Evolutionary conservation across 495 filamentous ascomycete genomes (phyloP).

Genomic region (Daldinia vernicosa): DNA sequence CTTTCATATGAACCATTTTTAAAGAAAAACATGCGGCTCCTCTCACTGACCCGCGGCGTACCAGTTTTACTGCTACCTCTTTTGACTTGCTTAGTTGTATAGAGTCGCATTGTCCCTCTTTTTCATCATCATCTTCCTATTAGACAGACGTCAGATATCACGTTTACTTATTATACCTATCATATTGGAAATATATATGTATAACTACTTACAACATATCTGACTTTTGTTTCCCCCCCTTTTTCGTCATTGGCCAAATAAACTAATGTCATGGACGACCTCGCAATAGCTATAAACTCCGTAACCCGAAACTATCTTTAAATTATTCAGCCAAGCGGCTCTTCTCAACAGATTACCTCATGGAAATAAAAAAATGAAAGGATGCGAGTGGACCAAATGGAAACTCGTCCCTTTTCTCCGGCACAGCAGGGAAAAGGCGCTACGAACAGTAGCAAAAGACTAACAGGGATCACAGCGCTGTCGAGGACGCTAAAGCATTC

Average conservation of each 20-base stretch:
- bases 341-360: slow-evolving; percentile 30
- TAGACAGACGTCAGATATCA: slow-evolving; percentile 11
- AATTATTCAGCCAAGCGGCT: slow-evolving; percentile 16
- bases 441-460: slow-evolving; percentile 8
- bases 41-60: slow-evolving; percentile 10
- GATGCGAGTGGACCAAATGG: slow-evolving; percentile 5
- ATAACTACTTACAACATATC: neutral
- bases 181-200: slow-evolving; percentile 1
- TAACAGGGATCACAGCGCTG: slow-evolving; percentile 13
- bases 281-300: neutral
- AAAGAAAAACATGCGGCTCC: slow-evolving; percentile 23
- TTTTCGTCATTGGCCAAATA: neutral
- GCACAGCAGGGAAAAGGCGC: slow-evolving; percentile 27
- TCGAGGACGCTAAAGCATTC: slow-evolving; percentile 21
- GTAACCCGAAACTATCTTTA: neutral
- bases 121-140: slow-evolving; percentile 7
- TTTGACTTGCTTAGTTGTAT: slow-evolving; percentile 2
- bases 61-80: neutral
- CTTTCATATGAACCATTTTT: neutral
- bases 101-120: slow-evolving; percentile 21
- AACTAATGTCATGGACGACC: neutral
- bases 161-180: slow-evolving; percentile 2
- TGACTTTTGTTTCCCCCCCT: too few relatives aligned
- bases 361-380: slow-evolving; percentile 19
- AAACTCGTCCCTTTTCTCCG: slow-evolving; percentile 41